Conservation (phyloP, 805 yeast genomes). For the Nakazawaea sp. region DNA sequence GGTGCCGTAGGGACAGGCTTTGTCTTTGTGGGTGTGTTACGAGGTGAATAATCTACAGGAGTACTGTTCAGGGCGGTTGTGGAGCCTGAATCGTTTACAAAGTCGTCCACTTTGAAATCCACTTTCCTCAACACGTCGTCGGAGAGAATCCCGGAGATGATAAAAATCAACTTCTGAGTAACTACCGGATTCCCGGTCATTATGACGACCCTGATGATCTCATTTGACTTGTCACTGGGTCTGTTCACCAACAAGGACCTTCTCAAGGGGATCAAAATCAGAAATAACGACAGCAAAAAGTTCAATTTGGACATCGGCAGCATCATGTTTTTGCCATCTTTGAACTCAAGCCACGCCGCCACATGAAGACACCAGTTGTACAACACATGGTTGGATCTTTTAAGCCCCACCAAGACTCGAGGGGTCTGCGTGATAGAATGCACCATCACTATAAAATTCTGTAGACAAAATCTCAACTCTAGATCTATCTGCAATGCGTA, state of each 20-base stretch:
- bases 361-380: conserved; percentile 47
- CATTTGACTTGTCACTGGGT: conserved; percentile 22
- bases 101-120: no score
- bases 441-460: conserved; percentile 29
- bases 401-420: conserved; percentile 34
- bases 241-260: conserved; percentile 24
- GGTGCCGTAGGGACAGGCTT: not conserved
- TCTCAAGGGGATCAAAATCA: conserved; percentile 36
- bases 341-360: conserved; percentile 48
- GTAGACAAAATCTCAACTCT: conserved; percentile 33
- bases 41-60: no score
- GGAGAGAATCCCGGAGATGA: conserved; percentile 42
- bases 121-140: conserved; percentile 19
- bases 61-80: no score
- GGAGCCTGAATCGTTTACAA: no score
- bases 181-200: conserved; percentile 53
- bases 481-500: conserved; percentile 33
- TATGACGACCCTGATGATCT: conserved; percentile 36
- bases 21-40: not conserved
- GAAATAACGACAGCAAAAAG: conserved; percentile 40
- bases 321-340: conserved; percentile 31
- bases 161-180: conserved; percentile 46
- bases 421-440: conserved; percentile 38
- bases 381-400: conserved; percentile 30
- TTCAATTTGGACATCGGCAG: conserved; percentile 14